These are phyloP conservation scores for Bisporella sp. DNA, from an alignment of 2,329 filamentous ascomycete species.

Conservation along the genomic window DNA sequence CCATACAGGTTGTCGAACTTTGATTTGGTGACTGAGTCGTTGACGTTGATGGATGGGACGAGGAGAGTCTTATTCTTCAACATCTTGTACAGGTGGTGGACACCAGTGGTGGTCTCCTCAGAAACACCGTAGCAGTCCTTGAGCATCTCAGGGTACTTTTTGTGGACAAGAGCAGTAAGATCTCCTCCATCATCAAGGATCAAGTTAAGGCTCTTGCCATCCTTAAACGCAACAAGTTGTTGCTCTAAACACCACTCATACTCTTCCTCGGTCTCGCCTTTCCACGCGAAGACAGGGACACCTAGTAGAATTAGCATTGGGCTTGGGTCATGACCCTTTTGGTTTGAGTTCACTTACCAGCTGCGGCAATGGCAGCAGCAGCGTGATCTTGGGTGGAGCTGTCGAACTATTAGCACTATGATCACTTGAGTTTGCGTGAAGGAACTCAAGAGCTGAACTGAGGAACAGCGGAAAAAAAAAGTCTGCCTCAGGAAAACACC, in stretches of 20 bases:
- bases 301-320: slow-evolving; percentile 35
- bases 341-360: slow-evolving; percentile 11
- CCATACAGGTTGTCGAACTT: slow-evolving; percentile 99
- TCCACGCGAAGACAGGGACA: slow-evolving; percentile 76
- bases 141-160: slow-evolving; percentile 97
- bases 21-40: slow-evolving; percentile 99
- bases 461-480: too few species aligned
- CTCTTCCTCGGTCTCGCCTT: slow-evolving; percentile 94
- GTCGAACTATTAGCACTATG: too few species aligned
- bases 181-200: slow-evolving; percentile 99
- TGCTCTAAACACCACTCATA: slow-evolving; percentile 99
- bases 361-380: slow-evolving; percentile 89
- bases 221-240: slow-evolving; percentile 95
- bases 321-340: too few species aligned
- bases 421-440: too few species aligned
- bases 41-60: slow-evolving; percentile 97
- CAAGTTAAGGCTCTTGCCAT: slow-evolving; percentile 92
- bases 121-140: slow-evolving; percentile 97
- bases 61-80: slow-evolving; percentile 85
- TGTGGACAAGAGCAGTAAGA: slow-evolving; percentile 91
- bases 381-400: slow-evolving; percentile 77
- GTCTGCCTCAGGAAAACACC: too few species aligned
- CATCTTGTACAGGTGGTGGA: slow-evolving; percentile 99
- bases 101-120: slow-evolving; percentile 98
- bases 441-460: too few species aligned